Percentiles rank a stretch among this genome's conserved stretches.
Conservation (phyloP, 1,139 yeast species). For the Arxiozyma slooffiae region DNA sequence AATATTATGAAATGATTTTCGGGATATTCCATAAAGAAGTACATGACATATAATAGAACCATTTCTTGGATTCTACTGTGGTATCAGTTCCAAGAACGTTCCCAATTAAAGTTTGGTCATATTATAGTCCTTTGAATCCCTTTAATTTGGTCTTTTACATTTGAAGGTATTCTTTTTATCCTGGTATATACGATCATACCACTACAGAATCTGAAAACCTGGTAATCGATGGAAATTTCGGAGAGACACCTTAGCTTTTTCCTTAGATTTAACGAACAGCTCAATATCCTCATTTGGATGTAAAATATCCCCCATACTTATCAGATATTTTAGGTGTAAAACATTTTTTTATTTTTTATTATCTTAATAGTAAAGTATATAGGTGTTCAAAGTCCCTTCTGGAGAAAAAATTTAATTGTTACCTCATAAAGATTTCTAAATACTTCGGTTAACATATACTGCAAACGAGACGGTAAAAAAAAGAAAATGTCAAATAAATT, state of each 20-base stretch:
- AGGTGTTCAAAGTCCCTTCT: constrained; percentile 30
- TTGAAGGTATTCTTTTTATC: constrained; percentile 3
- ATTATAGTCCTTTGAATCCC: background rate
- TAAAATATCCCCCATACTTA: constrained; percentile 70
- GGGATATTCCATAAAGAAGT: constrained; percentile 45
- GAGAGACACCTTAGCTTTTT: constrained; percentile 45
- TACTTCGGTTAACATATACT: constrained; percentile 77
- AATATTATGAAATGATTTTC: constrained; percentile 64
- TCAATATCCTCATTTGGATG: constrained; percentile 43
- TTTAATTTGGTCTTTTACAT: background rate
- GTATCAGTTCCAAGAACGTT: constrained; percentile 35
- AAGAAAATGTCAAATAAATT: constrained; percentile 56
- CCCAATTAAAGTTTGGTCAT: constrained; percentile 19
- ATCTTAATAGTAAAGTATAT: constrained; percentile 64
- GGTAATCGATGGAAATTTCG: constrained; percentile 61
- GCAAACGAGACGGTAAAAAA: constrained; percentile 77
- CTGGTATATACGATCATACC: constrained; percentile 24
- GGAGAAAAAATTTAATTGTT: constrained; percentile 42
- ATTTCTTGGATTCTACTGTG: constrained; percentile 24
- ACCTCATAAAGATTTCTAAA: constrained; percentile 79
- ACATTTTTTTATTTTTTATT: constrained; percentile 52
- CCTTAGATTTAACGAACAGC: constrained; percentile 72
- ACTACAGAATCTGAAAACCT: constrained; percentile 35
- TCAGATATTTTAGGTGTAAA: constrained; percentile 75
- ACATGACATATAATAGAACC: constrained; percentile 29